Percentiles rank a stretch among this genome's conserved stretches.
phyloP scores from a whole-genome alignment of 129 eudicot genomes.

The Cynara cardunculus region DNA sequence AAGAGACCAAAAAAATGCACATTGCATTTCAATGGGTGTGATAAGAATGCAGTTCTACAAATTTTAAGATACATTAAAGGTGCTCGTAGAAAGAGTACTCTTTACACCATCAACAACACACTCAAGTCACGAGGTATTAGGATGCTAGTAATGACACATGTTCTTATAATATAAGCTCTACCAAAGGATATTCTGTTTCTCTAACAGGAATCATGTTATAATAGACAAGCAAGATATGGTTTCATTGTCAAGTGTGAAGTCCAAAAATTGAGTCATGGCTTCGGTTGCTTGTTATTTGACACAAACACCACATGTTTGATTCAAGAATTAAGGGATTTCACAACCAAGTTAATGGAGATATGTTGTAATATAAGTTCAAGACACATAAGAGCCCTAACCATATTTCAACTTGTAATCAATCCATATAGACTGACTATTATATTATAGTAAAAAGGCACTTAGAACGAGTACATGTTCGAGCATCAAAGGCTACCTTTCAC shows the following conservation, averaged over 20 bases:
- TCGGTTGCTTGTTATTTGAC: background rate
- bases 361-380: background rate
- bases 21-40: background rate
- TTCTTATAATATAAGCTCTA: background rate
- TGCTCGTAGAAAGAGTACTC: background rate
- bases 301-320: background rate
- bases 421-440: background rate
- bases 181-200: background rate
- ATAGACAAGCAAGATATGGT: background rate
- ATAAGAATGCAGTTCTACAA: background rate
- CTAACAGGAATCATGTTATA: background rate
- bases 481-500: background rate
- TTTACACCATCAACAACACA: background rate
- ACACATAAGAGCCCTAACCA: background rate
- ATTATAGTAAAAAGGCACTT: background rate
- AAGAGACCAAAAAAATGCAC: background rate
- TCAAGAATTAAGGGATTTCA: background rate
- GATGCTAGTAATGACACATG: background rate
- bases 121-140: background rate
- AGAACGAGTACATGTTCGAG: background rate
- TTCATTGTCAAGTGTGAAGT: background rate
- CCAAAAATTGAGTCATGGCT: background rate
- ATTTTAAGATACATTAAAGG: background rate
- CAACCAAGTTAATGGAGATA: background rate
- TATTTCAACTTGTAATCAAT: background rate